Evolutionary conservation across 495 filamentous ascomycete genomes (phyloP).

Genomic region (Lasiosphaeria hispida): DNA sequence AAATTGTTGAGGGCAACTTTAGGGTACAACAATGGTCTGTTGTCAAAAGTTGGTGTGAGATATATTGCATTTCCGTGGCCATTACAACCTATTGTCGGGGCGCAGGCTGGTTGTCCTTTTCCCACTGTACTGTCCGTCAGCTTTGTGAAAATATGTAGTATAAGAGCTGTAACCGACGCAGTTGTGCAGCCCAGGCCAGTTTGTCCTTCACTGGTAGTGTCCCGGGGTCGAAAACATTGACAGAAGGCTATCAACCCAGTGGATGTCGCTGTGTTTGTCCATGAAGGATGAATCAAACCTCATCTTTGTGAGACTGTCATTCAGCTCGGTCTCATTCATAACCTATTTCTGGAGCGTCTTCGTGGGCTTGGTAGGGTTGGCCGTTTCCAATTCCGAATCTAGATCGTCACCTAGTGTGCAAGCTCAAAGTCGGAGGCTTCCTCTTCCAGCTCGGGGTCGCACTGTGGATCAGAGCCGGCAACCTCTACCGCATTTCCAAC

Average conservation of each 20-base stretch:
- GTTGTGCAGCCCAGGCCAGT: no score
- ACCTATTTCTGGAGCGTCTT: not conserved
- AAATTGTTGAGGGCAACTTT: no score
- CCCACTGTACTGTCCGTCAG: no score
- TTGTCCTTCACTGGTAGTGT: not conserved
- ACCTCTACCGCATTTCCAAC: not conserved
- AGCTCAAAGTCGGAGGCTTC: not conserved
- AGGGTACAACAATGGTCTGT: no score
- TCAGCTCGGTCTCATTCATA: not conserved
- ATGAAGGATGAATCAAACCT: slow-evolving; percentile 4
- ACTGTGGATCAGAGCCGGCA: not conserved
- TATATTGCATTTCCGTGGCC: no score
- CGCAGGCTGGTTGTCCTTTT: no score
- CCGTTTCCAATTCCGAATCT: slow-evolving; percentile 1
- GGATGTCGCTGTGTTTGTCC: slow-evolving; percentile 1
- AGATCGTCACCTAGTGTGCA: not conserved
- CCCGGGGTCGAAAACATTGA: slow-evolving; percentile 1
- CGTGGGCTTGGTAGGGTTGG: not conserved
- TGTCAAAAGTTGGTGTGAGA: no score
- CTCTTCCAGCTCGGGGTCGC: not conserved
- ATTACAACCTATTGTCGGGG: no score
- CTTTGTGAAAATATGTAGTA: no score
- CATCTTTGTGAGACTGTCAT: not conserved
- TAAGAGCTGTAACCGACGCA: no score
- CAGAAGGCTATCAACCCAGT: slow-evolving; percentile 1